A percentile compares a stretch with the other conserved stretches of the same genome.
These are phyloP conservation scores for Blastobotrys robertii DNA, from an alignment of 805 yeast genomes.

Conservation along the genomic window DNA sequence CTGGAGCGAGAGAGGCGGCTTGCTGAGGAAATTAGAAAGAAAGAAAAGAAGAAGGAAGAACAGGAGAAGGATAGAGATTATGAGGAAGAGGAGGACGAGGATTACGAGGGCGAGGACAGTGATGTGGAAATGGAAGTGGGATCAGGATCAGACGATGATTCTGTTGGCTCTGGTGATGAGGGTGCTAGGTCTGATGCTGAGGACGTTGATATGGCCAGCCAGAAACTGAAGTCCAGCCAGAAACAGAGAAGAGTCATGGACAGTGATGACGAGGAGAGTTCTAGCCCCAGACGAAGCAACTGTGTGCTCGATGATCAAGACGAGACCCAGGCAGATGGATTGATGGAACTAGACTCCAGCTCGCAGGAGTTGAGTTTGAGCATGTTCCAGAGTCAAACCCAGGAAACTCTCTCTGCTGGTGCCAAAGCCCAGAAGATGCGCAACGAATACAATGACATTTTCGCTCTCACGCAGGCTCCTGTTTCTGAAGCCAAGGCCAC, in stretches of 20 bases:
- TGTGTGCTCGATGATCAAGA: not conserved
- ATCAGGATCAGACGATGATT: too few species aligned
- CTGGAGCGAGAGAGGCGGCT: slow-evolving; percentile 14
- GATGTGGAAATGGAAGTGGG: not conserved
- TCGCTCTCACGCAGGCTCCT: not conserved
- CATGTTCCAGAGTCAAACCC: not conserved
- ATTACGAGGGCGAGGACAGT: slow-evolving; percentile 2
- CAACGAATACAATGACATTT: not conserved
- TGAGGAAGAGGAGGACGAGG: slow-evolving; percentile 4
- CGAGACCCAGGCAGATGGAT: not conserved
- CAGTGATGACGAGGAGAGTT: not conserved
- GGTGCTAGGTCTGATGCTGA: slow-evolving; percentile 7
- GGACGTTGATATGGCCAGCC: slow-evolving; percentile 3
- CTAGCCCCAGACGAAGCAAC: too few species aligned
- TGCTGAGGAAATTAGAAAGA: slow-evolving; percentile 14
- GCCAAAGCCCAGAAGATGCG: not conserved
- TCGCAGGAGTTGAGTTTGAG: not conserved
- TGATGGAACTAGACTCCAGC: not conserved
- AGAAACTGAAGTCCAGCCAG: not conserved
- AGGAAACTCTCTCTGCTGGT: not conserved
- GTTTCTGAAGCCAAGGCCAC: too few species aligned
- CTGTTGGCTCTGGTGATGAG: not conserved
- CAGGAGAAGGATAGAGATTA: slow-evolving; percentile 7
- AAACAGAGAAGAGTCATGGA: not conserved
- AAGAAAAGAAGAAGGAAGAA: slow-evolving; percentile 9